phyloP scores from a whole-genome alignment of 1,284 basidiomycete species.

The Cystobasidium pallidum region DNA sequence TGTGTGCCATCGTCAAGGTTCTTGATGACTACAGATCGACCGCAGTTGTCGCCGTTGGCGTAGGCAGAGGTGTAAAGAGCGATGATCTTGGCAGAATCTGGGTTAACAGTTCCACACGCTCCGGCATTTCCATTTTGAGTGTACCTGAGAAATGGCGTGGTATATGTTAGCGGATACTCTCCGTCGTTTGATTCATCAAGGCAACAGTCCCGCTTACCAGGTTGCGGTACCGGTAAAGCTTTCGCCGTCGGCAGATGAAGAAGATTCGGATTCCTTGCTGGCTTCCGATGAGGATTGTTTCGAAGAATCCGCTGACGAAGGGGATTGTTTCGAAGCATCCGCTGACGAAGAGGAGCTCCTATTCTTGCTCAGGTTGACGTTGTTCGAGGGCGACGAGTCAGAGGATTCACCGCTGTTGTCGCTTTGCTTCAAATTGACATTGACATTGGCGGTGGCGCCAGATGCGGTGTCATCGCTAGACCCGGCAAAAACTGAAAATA shows the following conservation, averaged over 20 bases:
- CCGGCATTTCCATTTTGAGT: conserved; percentile 42
- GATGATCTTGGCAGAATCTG: conserved; percentile 37
- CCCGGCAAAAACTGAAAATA: neutral
- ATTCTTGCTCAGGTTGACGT: neutral
- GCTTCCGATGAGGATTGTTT: conserved; percentile 6
- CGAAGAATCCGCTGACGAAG: conserved; percentile 20
- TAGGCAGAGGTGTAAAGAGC: conserved; percentile 37
- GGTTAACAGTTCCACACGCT: conserved; percentile 38
- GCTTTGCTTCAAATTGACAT: conserved; percentile 4
- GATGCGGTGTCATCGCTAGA: conserved; percentile 8
- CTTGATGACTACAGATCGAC: conserved; percentile 37
- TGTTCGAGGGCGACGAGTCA: neutral
- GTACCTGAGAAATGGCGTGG: conserved; percentile 6
- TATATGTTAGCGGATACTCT: neutral
- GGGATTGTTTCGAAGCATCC: conserved; percentile 14
- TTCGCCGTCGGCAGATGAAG: conserved; percentile 8
- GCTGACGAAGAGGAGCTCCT: conserved; percentile 11
- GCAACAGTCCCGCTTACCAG: neutral
- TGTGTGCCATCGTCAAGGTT: conserved; percentile 37
- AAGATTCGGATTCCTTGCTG: conserved; percentile 13
- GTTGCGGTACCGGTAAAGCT: conserved; percentile 39
- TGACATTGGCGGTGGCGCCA: conserved; percentile 16
- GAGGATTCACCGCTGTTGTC: conserved; percentile 8
- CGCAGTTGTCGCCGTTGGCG: conserved; percentile 34
- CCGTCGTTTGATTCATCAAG: neutral